Evolutionary conservation across 2,329 filamentous ascomycete species (phyloP).

Genomic region (Nemania sp.): DNA sequence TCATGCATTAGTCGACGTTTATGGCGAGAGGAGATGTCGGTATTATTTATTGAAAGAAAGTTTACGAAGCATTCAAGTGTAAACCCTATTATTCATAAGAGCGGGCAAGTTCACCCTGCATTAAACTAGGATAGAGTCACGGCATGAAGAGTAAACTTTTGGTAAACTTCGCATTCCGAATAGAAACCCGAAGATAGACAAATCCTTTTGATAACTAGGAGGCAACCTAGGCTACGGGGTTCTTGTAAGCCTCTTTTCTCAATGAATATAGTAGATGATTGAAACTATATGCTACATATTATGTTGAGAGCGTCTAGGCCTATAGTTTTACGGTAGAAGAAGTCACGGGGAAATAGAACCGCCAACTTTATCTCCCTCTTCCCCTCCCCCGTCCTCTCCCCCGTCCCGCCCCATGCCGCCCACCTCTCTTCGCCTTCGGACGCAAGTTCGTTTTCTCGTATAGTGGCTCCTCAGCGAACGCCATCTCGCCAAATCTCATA

Average conservation of each 20-base stretch:
- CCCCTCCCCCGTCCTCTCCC: constrained; percentile 40
- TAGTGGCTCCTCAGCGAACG: constrained; percentile 80
- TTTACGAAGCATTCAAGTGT: too few species aligned
- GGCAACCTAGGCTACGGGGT: neutral
- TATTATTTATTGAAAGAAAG: too few species aligned
- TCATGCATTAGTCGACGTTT: too few species aligned
- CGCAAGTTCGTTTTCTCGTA: constrained; percentile 67
- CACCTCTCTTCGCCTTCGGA: constrained; percentile 45
- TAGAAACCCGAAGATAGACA: too few species aligned
- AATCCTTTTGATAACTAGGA: too few species aligned
- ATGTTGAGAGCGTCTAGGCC: neutral
- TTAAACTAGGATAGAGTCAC: too few species aligned
- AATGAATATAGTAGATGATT: neutral
- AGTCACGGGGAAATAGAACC: neutral
- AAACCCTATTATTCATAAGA: too few species aligned
- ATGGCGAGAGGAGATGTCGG: too few species aligned
- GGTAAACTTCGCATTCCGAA: too few species aligned
- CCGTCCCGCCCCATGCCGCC: constrained; percentile 40
- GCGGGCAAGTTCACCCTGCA: too few species aligned
- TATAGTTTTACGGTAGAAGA: neutral
- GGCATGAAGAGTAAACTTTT: too few species aligned
- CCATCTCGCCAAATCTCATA: constrained; percentile 81
- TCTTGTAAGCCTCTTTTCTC: neutral
- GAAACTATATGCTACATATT: neutral
- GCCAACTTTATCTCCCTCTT: neutral